A percentile compares a stretch with the other conserved stretches of the same genome.
Evolutionary conservation across 176 grass and related monocot species (phyloP).

Genomic region (Ananas comosus): DNA sequence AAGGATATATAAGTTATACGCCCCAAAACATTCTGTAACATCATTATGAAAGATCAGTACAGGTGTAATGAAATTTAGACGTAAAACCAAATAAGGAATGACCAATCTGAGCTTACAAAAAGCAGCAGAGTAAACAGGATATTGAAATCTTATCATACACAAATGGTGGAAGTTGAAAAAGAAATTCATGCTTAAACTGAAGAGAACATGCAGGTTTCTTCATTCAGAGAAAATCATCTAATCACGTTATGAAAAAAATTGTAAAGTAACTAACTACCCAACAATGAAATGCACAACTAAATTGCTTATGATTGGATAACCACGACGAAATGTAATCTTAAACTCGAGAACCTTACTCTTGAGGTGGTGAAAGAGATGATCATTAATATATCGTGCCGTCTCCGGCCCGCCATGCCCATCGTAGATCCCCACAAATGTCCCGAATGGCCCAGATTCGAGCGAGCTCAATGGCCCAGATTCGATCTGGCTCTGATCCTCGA

Average conservation of each 20-base stretch:
- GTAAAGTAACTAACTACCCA: neutral
- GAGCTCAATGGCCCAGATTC: constrained; percentile 65
- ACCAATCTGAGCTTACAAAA: no score
- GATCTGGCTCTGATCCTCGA: constrained; percentile 87
- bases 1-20: no score
- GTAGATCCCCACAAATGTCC: constrained; percentile 85
- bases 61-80: neutral
- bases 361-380: constrained; percentile 72
- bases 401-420: constrained; percentile 95
- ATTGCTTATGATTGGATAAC: neutral
- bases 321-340: neutral
- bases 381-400: constrained; percentile 76
- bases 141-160: neutral
- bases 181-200: neutral
- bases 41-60: neutral
- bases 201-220: neutral
- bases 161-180: neutral
- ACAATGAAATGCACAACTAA: neutral
- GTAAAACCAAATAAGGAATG: neutral
- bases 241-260: neutral
- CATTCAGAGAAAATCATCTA: neutral
- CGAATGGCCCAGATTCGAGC: constrained; percentile 59
- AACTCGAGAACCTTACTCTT: constrained; percentile 54
- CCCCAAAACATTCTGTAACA: no score
- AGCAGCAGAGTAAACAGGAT: no score